A percentile compares a stretch with the other conserved stretches of the same genome.
Conservation (phyloP, 148 eudicot species). For the Rhododendron molle region DNA sequence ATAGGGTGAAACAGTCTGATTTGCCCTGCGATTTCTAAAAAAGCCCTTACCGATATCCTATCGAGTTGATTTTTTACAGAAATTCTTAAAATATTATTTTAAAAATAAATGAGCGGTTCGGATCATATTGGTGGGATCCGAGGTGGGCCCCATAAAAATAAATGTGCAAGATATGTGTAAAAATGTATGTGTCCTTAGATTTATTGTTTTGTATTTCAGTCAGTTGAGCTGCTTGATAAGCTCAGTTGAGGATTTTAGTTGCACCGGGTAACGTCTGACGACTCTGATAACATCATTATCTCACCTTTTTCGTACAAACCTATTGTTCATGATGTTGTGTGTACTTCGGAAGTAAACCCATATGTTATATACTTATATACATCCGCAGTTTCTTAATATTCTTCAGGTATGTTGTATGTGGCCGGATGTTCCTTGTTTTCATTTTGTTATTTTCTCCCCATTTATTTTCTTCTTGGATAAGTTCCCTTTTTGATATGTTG, state of each 20-base stretch:
- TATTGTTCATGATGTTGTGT: not conserved
- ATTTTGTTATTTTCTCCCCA: not conserved
- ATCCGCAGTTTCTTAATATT: not conserved
- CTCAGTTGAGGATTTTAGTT: not conserved
- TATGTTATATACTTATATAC: not conserved
- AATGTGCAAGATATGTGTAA: too few species aligned
- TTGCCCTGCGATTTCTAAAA: too few species aligned
- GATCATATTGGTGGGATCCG: too few species aligned
- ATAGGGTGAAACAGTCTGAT: too few species aligned
- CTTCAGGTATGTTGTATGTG: not conserved
- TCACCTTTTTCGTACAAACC: not conserved
- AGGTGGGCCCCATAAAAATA: too few species aligned
- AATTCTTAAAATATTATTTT: too few species aligned
- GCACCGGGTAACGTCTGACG: not conserved
- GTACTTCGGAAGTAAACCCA: not conserved
- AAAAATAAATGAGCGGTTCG: too few species aligned
- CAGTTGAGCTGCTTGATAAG: not conserved
- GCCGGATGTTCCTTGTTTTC: not conserved
- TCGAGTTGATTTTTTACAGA: too few species aligned
- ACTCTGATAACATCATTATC: not conserved
- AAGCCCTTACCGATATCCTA: too few species aligned
- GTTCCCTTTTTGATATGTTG: not conserved
- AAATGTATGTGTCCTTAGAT: too few species aligned
- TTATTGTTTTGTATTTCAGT: not conserved
- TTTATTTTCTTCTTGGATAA: not conserved